Evolutionary conservation across 352 stramenopile genomes (phyloP).

Genomic region (Pythium sukuiense): DNA sequence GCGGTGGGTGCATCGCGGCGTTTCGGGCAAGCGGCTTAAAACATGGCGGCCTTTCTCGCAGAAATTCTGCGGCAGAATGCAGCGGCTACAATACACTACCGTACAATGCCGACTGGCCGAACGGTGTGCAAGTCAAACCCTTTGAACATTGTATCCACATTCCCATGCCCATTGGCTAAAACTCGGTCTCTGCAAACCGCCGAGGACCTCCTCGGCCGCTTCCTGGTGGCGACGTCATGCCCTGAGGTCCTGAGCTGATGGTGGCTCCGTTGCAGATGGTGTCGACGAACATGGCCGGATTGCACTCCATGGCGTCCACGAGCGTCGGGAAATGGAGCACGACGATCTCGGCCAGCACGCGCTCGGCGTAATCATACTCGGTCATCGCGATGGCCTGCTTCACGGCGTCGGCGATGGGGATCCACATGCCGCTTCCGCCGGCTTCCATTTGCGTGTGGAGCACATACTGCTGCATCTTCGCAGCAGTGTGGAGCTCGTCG

Average conservation of each 20-base stretch:
- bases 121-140: too few relatives aligned
- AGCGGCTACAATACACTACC: too few relatives aligned
- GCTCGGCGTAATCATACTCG: slow-evolving; percentile 40
- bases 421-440: not conserved
- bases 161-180: not conserved
- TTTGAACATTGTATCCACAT: too few relatives aligned
- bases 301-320: slow-evolving; percentile 81
- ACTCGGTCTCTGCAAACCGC: slow-evolving; percentile 8
- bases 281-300: slow-evolving; percentile 68
- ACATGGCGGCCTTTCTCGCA: too few relatives aligned
- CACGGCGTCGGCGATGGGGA: slow-evolving; percentile 25
- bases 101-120: too few relatives aligned
- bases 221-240: not conserved
- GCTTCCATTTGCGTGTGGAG: slow-evolving; percentile 29
- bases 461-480: slow-evolving; percentile 56
- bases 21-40: not conserved
- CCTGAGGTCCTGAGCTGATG: not conserved
- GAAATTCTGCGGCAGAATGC: too few relatives aligned
- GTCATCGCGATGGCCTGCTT: slow-evolving; percentile 20
- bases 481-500: slow-evolving; percentile 65
- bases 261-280: slow-evolving; percentile 44
- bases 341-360: slow-evolving; percentile 65
- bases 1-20: not conserved
- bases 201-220: not conserved
- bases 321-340: slow-evolving; percentile 63